Evolutionary conservation across 208 protist species (phyloP).

Genomic region (Crithidia sp.): DNA sequence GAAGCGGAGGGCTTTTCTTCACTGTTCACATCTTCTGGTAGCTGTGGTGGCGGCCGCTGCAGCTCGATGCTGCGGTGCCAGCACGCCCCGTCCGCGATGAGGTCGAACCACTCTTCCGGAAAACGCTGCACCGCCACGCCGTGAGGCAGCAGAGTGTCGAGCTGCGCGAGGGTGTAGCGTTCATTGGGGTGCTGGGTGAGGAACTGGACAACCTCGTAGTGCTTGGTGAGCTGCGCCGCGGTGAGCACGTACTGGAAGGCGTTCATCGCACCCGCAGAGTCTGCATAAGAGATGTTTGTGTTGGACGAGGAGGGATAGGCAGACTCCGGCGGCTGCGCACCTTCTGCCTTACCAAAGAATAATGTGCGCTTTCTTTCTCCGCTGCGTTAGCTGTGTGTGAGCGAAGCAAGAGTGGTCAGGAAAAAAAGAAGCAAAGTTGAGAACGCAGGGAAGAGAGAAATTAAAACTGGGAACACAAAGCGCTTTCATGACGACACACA

Average conservation of each 20-base stretch:
- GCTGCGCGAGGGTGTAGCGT: conserved; percentile 70
- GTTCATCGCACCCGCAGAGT: conserved; percentile 52
- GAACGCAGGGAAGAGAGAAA: conserved; percentile 7
- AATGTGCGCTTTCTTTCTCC: too few relatives aligned
- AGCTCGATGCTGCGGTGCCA: conserved; percentile 80
- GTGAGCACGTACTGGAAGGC: conserved; percentile 73
- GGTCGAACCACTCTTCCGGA: conserved; percentile 69
- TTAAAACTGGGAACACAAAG: too few relatives aligned
- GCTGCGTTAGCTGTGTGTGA: too few relatives aligned
- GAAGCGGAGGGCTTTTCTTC: background rate
- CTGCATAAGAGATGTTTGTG: too few relatives aligned
- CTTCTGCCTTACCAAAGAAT: too few relatives aligned
- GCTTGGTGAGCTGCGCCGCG: conserved; percentile 74
- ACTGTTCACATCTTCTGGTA: too few relatives aligned
- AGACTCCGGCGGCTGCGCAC: too few relatives aligned
- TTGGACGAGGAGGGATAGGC: too few relatives aligned
- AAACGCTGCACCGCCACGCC: conserved; percentile 83
- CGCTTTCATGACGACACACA: too few relatives aligned
- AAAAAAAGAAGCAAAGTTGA: conserved; percentile 9
- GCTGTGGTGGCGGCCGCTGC: conserved; percentile 3
- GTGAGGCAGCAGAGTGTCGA: conserved; percentile 83
- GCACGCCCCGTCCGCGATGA: conserved; percentile 55
- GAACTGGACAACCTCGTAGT: conserved; percentile 87
- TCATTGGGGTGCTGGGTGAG: conserved; percentile 71
- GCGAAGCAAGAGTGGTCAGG: conserved; percentile 5